Conservation (phyloP, 2,329 filamentous ascomycete species). For the Claviceps arundinis region DNA sequence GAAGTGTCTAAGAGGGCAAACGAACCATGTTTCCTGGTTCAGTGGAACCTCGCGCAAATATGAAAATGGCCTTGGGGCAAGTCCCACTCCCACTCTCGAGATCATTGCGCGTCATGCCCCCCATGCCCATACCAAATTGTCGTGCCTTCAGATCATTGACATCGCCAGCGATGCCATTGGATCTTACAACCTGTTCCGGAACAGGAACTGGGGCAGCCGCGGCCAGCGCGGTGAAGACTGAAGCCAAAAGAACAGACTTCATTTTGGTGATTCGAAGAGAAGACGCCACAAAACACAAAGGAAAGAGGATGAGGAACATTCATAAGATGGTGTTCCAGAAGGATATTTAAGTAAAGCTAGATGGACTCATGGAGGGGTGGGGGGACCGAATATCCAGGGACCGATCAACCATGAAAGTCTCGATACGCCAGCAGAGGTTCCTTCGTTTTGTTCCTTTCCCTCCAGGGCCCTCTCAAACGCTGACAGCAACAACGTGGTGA, state of each 20-base stretch:
- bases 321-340: not conserved
- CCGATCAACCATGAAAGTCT: not conserved
- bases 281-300: not conserved
- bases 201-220: constrained; percentile 1
- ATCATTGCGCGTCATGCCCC: constrained; percentile 12
- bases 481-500: too few species aligned
- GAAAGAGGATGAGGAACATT: not conserved
- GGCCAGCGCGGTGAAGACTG: constrained; percentile 8
- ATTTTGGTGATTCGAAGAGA: not conserved
- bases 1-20: constrained; percentile 7
- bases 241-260: constrained; percentile 7
- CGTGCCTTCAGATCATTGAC: not conserved
- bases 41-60: constrained; percentile 26
- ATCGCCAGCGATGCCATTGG: not conserved
- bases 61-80: constrained; percentile 25
- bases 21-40: constrained; percentile 27
- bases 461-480: not conserved
- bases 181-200: not conserved
- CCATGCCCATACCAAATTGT: not conserved
- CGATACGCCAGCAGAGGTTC: not conserved
- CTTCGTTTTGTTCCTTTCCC: not conserved
- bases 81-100: constrained; percentile 14
- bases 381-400: not conserved
- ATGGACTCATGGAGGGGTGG: not conserved
- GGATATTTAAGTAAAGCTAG: not conserved